phyloP scores from a whole-genome alignment of 192 early-diverging fungal species.

The Entophlyctis helioformis region DNA sequence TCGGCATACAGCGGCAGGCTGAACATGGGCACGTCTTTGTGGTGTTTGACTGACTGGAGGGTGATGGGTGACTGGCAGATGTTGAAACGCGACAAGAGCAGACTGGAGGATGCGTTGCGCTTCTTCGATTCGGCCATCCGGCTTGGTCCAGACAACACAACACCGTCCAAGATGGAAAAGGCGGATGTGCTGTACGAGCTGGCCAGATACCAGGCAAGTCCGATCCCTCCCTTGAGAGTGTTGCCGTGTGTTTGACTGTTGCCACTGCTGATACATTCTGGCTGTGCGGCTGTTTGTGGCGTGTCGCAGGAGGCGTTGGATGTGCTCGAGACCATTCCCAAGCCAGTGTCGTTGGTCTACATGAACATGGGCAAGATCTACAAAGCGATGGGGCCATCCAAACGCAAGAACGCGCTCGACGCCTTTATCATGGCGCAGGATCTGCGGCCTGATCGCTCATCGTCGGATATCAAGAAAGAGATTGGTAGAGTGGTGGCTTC shows the following conservation, averaged over 20 bases:
- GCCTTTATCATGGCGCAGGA: constrained; percentile 56
- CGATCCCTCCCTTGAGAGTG: background rate
- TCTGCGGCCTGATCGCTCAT: too few relatives aligned
- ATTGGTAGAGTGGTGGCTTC: too few relatives aligned
- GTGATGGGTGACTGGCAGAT: constrained; percentile 2
- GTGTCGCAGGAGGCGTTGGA: constrained; percentile 47
- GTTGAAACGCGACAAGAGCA: too few relatives aligned
- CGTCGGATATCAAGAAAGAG: too few relatives aligned
- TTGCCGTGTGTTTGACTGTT: background rate
- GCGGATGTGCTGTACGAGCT: constrained; percentile 52
- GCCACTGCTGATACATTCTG: too few relatives aligned
- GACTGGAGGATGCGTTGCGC: too few relatives aligned
- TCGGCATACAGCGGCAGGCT: background rate
- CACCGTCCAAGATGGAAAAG: constrained; percentile 37
- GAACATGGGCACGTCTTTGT: background rate
- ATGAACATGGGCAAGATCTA: constrained; percentile 50
- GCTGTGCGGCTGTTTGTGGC: too few relatives aligned
- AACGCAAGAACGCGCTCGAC: constrained; percentile 36
- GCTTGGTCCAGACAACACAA: constrained; percentile 31
- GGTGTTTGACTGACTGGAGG: constrained; percentile 5
- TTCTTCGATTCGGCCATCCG: constrained; percentile 4
- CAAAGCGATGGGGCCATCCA: constrained; percentile 32
- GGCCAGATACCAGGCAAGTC: constrained; percentile 32
- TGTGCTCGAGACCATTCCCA: constrained; percentile 51
- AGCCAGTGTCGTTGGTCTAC: constrained; percentile 46